Evolutionary conservation across 108 stramenopile species (phyloP), one percentile per base, ranked within the genome.

Genomic region (Conticribra guillardii): DNA sequence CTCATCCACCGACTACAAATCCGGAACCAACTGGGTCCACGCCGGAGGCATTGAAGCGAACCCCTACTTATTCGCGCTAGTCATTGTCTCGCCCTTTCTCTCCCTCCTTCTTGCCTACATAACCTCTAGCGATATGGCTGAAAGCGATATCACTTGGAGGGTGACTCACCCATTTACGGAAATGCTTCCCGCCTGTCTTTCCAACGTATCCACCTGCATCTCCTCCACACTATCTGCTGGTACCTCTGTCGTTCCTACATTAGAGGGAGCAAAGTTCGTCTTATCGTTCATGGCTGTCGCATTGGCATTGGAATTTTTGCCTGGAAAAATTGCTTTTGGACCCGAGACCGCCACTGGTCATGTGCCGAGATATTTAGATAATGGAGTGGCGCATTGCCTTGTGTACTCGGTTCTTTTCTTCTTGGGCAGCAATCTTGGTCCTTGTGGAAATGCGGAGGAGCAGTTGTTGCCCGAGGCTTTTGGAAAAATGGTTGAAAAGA

Each of bases 261-360:
- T 26, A 41, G 73, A 67, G n/a, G 79, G 73, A n/a, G 61, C 66
- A 21, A 69, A 66, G 65, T 79, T 87, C 66, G 45, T 87, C 48
- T 60, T 79, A 34, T 64, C 72, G 14, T 97, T 93, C 80, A 86
- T 91, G 88, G 82, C 70, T 5, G 77, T 95, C 44, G 90, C 94
- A 74, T 55, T 96, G 18, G 48, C 84, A 1, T 74, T 97, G 68
- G 90, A 93, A 80, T 59, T 82, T 24, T 67, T 96, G 32, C 97
- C 97, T 16, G 97, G 95, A 34, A 91, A 77, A 57, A 66, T 83
- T 60, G 82, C 71, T 41, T 54, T 70, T 47, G 79, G 74, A 14
- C 79, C 82, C 23, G 82, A 83, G 44, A 87, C 87, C 19, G 69
- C 80, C 57, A 88, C 83, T 22, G 87, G 87, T 30, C 81, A 88